phyloP scores from a whole-genome alignment of 1,284 basidiomycete genomes.

The Bjerkandera adusta region DNA sequence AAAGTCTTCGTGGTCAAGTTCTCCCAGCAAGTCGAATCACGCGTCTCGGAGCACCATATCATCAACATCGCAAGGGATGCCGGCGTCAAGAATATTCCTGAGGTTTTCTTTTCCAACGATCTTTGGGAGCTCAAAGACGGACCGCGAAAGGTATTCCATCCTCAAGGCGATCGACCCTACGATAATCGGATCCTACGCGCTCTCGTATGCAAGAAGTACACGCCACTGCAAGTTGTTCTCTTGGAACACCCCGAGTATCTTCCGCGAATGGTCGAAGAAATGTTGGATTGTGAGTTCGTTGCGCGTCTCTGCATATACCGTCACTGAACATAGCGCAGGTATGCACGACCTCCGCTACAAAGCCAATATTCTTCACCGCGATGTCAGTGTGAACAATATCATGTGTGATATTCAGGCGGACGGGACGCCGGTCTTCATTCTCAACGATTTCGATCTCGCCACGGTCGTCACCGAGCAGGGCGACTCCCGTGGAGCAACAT shows the following conservation, averaged over 20 bases:
- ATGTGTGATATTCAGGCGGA: constrained; percentile 11
- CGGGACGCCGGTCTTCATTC: constrained; percentile 6
- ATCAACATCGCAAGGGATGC: neutral
- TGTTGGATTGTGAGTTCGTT: constrained; percentile 14
- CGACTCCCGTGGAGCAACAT: neutral
- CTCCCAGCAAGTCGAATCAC: neutral
- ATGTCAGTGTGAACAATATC: constrained; percentile 15
- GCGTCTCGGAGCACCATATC: constrained; percentile 3
- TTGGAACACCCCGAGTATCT: neutral
- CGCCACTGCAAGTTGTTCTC: constrained; percentile 2
- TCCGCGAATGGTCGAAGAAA: constrained; percentile 9
- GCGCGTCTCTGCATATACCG: no score
- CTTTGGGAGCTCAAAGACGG: constrained; percentile 1
- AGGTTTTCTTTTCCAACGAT: neutral
- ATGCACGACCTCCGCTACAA: constrained; percentile 9
- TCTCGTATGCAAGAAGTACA: constrained; percentile 10
- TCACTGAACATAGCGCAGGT: constrained; percentile 4
- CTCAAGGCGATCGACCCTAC: neutral
- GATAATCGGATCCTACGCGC: constrained; percentile 7
- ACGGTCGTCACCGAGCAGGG: neutral
- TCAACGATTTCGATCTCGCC: constrained; percentile 15
- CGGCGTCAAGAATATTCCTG: constrained; percentile 7
- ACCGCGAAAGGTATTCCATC: neutral
- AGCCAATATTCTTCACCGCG: constrained; percentile 14
- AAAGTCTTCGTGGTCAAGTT: constrained; percentile 6